Base-by-base conservation (phyloP, 1,284 basidiomycete species). In the Boletus sp. region DNA sequence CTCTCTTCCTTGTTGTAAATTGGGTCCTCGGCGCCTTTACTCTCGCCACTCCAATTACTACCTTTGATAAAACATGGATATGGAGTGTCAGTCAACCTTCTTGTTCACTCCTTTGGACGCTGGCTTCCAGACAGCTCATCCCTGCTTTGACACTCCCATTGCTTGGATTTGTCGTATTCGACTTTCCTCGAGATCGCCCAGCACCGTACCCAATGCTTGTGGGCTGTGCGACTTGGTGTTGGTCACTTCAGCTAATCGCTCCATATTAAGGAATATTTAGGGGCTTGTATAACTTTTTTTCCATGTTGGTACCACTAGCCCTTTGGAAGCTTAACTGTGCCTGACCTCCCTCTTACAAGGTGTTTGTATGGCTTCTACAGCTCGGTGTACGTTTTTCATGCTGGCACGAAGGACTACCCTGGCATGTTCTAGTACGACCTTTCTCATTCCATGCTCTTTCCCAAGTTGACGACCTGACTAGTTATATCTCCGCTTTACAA, bases 1-100 rank as follows among this genome's bases (percentile, higher is more conserved):
- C 80, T 9, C 51, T 79, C 5, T 90, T 85, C 71, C 71, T 86
- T 43, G 69, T 88, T 49, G 56, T 81, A 33, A 89, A 84, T 58
- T 91, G 88, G 88, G 69, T 78, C 16, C 71, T 88, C 33, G 79
- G 76, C 1, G 69, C 73, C 27, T 70, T 72, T 8, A 79, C 85
- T 52, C 67, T 77, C 16, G 69, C 76, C 3, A 56, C 57, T 32
- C 78, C 82, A 8, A 55, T 76, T 22, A 65, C 64, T 9, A 57
- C 75, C 0, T 60, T 78, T 17, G 81, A 85, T 60, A 73, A 81
- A 54, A 72, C 79, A 25, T 88, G 82, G 63, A 73, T 80, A 53
- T 88, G 78, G 58, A 83, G 72, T 10, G 77, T 84, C 57, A 61
- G 76, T 48, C 37, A 17, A 32, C 39, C 35, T 27, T 26, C 8